Conservation (phyloP, 345 rosid genomes). For the Combretum micranthum region DNA sequence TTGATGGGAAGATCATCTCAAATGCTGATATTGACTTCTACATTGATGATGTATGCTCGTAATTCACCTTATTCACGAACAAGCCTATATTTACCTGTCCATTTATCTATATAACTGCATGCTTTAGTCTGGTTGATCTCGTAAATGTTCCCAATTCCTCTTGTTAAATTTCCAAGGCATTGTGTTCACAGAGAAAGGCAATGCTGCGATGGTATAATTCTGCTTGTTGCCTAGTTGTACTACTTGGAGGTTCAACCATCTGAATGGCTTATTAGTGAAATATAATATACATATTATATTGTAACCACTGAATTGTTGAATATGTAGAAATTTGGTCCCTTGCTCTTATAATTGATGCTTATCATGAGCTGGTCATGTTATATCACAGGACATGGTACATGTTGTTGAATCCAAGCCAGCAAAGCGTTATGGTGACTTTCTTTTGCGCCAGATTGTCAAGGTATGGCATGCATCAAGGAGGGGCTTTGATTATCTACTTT, state of each 20-base stretch:
- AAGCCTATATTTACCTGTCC: neutral
- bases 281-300: too few species aligned
- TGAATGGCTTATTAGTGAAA: too few species aligned
- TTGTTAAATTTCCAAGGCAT: too few species aligned
- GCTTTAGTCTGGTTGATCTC: neutral
- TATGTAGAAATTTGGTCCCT: neutral
- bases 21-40: constrained; percentile 94
- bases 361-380: neutral
- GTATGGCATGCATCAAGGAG: constrained; percentile 24
- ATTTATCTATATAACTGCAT: neutral
- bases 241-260: too few species aligned
- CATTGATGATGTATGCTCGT: constrained; percentile 59
- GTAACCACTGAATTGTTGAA: neutral
- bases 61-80: neutral
- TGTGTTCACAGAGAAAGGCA: neutral
- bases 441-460: constrained; percentile 91
- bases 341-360: neutral
- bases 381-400: constrained; percentile 72
- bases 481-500: neutral
- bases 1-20: constrained; percentile 66
- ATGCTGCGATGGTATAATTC: neutral
- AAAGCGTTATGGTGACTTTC: constrained; percentile 81
- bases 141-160: neutral
- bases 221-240: too few species aligned
- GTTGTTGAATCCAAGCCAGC: constrained; percentile 70